Evolutionary conservation across 805 yeast species (phyloP), one percentile per base, ranked within the genome.

Genomic region (Myxozyma nipponensis): DNA sequence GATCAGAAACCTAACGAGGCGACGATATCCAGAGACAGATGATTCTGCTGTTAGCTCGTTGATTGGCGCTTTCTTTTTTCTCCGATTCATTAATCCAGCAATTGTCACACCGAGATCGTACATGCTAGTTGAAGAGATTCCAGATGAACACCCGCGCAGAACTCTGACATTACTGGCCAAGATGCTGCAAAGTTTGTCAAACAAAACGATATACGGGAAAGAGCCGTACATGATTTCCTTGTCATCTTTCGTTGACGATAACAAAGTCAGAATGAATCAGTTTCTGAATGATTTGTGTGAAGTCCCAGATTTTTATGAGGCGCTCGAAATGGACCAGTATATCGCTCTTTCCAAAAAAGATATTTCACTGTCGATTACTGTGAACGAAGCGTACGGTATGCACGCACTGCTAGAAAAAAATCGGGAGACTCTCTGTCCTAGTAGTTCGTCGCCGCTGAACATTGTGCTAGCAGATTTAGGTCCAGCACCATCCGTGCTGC

Each of bases 21-120:
- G 69, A n/a, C 79, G 79, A 57, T 84, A 84, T 59, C 86, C 85
- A 0, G 81, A 78, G 36, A 84, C 83, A 36, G 46, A 49, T 21
- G 61, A 62, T 17, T 49, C 66, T 1, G 66, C 67, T 3, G 64
- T 66, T 28, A 62, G 66, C 36, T 63, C 71, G 1, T 58, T 70
- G 76, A 83, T 88, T 24, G 95, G 96, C 0, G 89, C 95, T 0
- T 91, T 86, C 64, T 72, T 91, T 47, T 90, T 91, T 62, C 72
- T 91, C 58, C 71, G 95, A 49, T 80, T 84, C 55, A 75, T 84
- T 53, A 85, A 95, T 64, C 97, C 98, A 10, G 95, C 95, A 0
- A 82, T 90, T 59, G 90, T 90, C 13, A 81, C 88, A 30, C 97
- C 97, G 0, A 95, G 86, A 50, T 74, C 83, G 4, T 74, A 69